Percentiles rank a stretch among this genome's conserved stretches.
These are phyloP conservation scores for Xerocomellus amylosporus DNA, from an alignment of 768 basidiomycete species.

Conservation along the genomic window DNA sequence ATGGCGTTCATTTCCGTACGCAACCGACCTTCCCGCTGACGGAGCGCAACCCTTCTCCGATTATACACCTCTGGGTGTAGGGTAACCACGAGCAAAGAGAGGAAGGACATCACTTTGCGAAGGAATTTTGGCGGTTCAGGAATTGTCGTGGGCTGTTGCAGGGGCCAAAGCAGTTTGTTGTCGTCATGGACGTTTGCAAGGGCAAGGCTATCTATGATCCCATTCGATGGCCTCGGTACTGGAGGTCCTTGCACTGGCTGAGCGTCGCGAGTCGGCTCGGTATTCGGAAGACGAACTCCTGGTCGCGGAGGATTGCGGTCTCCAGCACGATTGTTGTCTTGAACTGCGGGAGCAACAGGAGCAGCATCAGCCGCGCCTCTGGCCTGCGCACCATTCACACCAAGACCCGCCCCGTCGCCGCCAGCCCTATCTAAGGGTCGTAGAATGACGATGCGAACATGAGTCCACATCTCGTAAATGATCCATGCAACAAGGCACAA, in stretches of 20 bases:
- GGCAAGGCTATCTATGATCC: conserved; percentile 50
- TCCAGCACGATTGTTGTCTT: conserved; percentile 14
- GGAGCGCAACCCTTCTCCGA: conserved; percentile 54
- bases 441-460: conserved; percentile 49
- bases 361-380: conserved; percentile 20
- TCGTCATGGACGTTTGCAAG: conserved; percentile 57
- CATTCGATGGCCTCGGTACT: conserved; percentile 30
- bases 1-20: conserved; percentile 58
- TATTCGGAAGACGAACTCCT: conserved; percentile 15
- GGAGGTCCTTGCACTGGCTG: conserved; percentile 30
- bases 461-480: conserved; percentile 73
- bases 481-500: conserved; percentile 67
- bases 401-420: conserved; percentile 21
- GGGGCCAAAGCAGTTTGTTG: conserved; percentile 46
- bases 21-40: conserved; percentile 61
- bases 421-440: conserved; percentile 37
- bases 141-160: conserved; percentile 13
- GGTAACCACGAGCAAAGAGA: conserved; percentile 55
- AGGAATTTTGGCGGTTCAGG: conserved; percentile 44
- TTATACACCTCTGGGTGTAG: conserved; percentile 76
- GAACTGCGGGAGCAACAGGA: conserved; percentile 22
- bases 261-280: conserved; percentile 12
- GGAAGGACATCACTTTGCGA: conserved; percentile 53
- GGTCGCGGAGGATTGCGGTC: conserved; percentile 16
- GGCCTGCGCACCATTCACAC: conserved; percentile 20